Percentiles rank a stretch among this genome's conserved stretches.
Conservation (phyloP, 345 rosid genomes). For the Combretum micranthum region DNA sequence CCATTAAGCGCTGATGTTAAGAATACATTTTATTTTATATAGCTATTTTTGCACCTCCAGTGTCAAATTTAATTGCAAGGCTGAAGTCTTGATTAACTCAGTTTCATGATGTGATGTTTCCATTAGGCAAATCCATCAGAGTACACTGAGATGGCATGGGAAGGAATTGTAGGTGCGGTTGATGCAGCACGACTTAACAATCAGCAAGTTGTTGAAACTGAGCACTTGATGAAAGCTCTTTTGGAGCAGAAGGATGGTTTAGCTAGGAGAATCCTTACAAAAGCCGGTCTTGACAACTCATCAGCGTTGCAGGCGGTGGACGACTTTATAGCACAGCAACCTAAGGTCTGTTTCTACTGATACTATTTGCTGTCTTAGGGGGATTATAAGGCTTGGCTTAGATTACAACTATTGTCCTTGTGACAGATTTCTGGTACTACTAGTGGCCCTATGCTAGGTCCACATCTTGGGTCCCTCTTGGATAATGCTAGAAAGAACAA, state of each 20-base stretch:
- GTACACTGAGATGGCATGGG: conserved; percentile 90
- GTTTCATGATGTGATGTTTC: background rate
- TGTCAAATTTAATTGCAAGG: background rate
- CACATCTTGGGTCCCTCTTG: conserved; percentile 41
- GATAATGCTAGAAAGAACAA: conserved; percentile 55
- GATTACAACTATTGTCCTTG: conserved; percentile 1
- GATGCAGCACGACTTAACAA: conserved; percentile 57
- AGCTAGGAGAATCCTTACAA: conserved; percentile 71
- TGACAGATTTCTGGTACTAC: conserved; percentile 60
- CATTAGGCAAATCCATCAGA: conserved; percentile 49
- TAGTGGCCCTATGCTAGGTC: conserved; percentile 59
- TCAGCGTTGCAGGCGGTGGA: conserved; percentile 63
- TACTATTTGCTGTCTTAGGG: background rate
- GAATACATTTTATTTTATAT: too few relatives aligned
- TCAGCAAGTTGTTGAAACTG: conserved; percentile 74
- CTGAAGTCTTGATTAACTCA: background rate
- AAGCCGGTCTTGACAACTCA: conserved; percentile 66
- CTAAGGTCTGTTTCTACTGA: conserved; percentile 32
- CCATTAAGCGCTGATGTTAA: too few relatives aligned
- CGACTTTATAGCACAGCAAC: conserved; percentile 60
- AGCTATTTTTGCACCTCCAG: too few relatives aligned
- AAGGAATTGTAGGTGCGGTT: conserved; percentile 59
- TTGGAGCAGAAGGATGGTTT: conserved; percentile 87
- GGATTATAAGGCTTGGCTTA: background rate
- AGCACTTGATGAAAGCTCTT: conserved; percentile 91